Evolutionary conservation across 352 stramenopile species (phyloP).

Genomic region (Globisporangium paroecandrum): DNA sequence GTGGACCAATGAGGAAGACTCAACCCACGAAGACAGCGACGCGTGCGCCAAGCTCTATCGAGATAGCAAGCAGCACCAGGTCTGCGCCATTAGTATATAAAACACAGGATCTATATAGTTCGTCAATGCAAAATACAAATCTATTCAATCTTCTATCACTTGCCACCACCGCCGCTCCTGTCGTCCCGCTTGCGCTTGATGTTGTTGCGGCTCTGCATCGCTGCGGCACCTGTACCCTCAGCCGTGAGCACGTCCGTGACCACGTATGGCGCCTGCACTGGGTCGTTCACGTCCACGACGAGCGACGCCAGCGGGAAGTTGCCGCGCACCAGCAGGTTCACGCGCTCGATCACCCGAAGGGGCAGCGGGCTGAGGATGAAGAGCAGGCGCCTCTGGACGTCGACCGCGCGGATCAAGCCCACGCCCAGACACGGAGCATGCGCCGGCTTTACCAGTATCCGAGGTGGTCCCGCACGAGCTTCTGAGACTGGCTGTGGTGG

Average conservation of each 20-base stretch:
- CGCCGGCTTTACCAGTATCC: constrained; percentile 48
- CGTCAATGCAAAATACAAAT: background rate
- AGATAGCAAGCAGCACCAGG: constrained; percentile 39
- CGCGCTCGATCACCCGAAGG: constrained; percentile 40
- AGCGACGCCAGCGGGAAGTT: constrained; percentile 59
- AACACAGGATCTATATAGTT: background rate
- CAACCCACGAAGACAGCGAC: constrained; percentile 25
- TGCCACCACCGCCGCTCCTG: constrained; percentile 8
- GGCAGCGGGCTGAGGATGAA: constrained; percentile 70
- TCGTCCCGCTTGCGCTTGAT: constrained; percentile 83
- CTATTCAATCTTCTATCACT: constrained; percentile 4
- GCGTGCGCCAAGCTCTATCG: constrained; percentile 36
- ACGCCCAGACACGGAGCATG: constrained; percentile 66
- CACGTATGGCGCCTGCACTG: constrained; percentile 51
- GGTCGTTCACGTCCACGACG: constrained; percentile 42
- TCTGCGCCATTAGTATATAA: constrained; percentile 53
- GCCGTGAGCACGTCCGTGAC: constrained; percentile 66
- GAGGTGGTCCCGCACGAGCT: constrained; percentile 24
- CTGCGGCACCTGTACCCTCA: constrained; percentile 67
- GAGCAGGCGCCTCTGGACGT: constrained; percentile 46
- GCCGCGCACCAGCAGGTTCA: constrained; percentile 75
- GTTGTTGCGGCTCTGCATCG: constrained; percentile 87
- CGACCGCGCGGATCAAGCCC: constrained; percentile 62
- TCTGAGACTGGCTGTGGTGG: background rate
- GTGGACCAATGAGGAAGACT: constrained; percentile 4